Base-by-base conservation (phyloP, 805 yeast species). In the Candida fluviatilis region DNA sequence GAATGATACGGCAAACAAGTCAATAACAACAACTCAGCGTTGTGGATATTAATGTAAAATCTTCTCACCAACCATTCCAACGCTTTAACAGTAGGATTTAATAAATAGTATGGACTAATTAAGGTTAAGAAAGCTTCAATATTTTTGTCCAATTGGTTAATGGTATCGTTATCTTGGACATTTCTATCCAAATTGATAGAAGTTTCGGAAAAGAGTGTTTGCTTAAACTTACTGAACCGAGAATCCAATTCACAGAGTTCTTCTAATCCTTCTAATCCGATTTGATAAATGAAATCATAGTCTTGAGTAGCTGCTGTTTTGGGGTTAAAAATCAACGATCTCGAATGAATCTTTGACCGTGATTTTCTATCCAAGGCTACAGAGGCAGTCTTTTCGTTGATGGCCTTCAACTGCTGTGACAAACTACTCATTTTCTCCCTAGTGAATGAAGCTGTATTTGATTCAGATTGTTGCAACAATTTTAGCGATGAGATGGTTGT, bases 31-130 rank as follows among this genome's bases (percentile, higher is more conserved):
- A 69, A 57, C 58, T 91, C 98, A 0, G 89, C 66, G 52, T 85
- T 88, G 52, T 84, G 82, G 35, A 85, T 70, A 56, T 93, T 90
- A 48, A 88, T 78, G 54, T 88, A 82, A 66, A 81, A 93, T 50
- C 98, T 76, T 65, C 99, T 82, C 14, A 93, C 82, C 17, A 90
- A 77, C 99, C 99, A 93, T 66, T 93, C 99, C 10, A 88, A 70
- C 4, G 96, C 91, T 50, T 82, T 81, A 35, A 87, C 53, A 2
- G 96, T 75, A 17, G 95, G 86, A 16, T 80, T 73, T 37, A 89
- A 63, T 46, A 79, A 75, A 75, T 91, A 79, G 58, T 80, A 81
- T 2, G 95, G 87, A 3, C 95, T 81, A 7, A 81, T 69, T 48
- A 91, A 68, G 41, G 82, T 72, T 43, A 93, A 64, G 54, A 86